Evolutionary conservation across 306 rosid species (phyloP).

Genomic region (Bauhinia variegata): DNA sequence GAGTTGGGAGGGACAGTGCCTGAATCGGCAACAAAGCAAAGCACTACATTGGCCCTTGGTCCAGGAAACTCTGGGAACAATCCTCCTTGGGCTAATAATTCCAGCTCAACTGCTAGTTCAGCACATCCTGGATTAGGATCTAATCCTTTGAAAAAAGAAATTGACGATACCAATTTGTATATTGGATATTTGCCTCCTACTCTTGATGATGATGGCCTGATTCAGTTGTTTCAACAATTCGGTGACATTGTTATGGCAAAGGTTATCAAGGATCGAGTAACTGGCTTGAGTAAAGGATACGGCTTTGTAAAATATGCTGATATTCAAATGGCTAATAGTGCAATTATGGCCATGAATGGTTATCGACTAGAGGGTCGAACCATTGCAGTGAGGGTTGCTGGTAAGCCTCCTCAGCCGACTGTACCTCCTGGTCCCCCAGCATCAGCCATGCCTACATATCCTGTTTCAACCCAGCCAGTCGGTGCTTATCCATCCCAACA

Average conservation of each 20-base stretch:
- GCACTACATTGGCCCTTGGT: conserved; percentile 59
- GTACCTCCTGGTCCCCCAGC: conserved; percentile 90
- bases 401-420: conserved; percentile 94
- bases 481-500: conserved; percentile 95
- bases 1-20: conserved; percentile 78
- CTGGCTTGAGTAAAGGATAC: conserved; percentile 91
- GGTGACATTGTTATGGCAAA: conserved; percentile 99
- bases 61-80: conserved; percentile 74
- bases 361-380: conserved; percentile 91
- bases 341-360: conserved; percentile 87
- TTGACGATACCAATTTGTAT: conserved; percentile 91
- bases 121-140: conserved; percentile 77
- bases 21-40: conserved; percentile 60
- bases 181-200: conserved; percentile 95
- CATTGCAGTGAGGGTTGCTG: conserved; percentile 97
- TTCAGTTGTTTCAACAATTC: conserved; percentile 81
- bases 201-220: conserved; percentile 86
- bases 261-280: conserved; percentile 82
- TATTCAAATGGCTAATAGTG: conserved; percentile 89
- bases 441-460: conserved; percentile 71
- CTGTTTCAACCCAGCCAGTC: conserved; percentile 69
- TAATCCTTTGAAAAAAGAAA: conserved; percentile 72
- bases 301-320: conserved; percentile 96
- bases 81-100: conserved; percentile 90
- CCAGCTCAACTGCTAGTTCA: conserved; percentile 42